Conservation (phyloP, 2,329 filamentous ascomycete genomes). For the Arachnopeziza araneosa region DNA sequence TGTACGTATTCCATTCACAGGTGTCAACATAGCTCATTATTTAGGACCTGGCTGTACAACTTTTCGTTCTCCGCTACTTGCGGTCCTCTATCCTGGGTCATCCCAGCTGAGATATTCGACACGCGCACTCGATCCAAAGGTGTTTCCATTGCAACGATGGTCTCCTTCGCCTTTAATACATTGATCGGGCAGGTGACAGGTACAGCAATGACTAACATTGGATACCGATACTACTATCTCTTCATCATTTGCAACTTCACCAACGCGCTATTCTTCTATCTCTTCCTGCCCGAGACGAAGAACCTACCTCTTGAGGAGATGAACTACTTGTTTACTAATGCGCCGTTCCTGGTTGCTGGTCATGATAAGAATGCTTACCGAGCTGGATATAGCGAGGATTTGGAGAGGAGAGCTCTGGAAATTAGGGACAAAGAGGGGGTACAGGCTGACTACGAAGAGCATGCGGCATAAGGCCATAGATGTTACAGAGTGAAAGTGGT, state of each 20-base stretch:
- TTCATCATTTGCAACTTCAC: constrained; percentile 44
- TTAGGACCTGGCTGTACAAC: constrained; percentile 70
- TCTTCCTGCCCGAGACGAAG: constrained; percentile 31
- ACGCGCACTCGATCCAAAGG: constrained; percentile 54
- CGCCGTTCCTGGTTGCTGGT: constrained; percentile 56
- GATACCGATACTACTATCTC: constrained; percentile 33
- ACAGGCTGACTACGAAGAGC: background rate
- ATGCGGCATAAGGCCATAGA: background rate
- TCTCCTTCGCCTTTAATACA: constrained; percentile 56
- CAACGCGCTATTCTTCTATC: constrained; percentile 35
- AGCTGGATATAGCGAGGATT: constrained; percentile 41
- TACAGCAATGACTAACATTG: constrained; percentile 47
- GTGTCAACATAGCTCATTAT: background rate
- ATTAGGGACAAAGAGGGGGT: background rate
- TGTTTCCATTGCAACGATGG: constrained; percentile 53
- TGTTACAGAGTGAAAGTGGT: background rate
- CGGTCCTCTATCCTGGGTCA: constrained; percentile 51
- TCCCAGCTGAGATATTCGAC: constrained; percentile 55
- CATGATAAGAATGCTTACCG: constrained; percentile 48
- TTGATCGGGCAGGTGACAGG: constrained; percentile 47
- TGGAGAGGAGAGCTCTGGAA: constrained; percentile 32
- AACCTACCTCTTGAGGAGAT: constrained; percentile 32
- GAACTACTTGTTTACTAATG: constrained; percentile 36
- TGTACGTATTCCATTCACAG: constrained; percentile 25
- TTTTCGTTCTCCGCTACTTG: constrained; percentile 55